These are phyloP conservation scores for Ceratocystis ficicola DNA, from an alignment of 2,329 filamentous ascomycete genomes.

Conservation along the genomic window DNA sequence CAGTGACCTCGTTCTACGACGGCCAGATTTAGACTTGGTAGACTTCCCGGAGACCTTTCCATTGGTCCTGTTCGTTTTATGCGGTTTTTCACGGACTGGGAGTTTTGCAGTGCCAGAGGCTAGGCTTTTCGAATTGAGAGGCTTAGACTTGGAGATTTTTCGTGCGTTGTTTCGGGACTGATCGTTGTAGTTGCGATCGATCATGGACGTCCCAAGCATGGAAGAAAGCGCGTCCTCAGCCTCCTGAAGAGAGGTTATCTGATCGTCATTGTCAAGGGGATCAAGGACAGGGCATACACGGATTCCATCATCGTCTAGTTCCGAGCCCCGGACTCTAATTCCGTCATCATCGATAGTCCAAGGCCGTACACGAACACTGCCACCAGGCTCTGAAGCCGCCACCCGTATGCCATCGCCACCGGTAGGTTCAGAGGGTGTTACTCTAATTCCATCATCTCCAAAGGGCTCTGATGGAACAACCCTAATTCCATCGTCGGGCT, in stretches of 20 bases:
- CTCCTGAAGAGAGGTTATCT: conserved; percentile 18
- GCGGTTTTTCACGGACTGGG: not conserved
- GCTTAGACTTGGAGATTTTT: conserved; percentile 1
- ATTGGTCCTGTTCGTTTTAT: not conserved
- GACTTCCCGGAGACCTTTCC: not conserved
- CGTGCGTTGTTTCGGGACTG: conserved; percentile 17
- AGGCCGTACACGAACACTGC: conserved; percentile 35
- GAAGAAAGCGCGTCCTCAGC: conserved; percentile 25
- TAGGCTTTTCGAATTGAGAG: conserved; percentile 7
- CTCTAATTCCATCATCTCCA: conserved; percentile 25
- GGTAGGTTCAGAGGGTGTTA: conserved; percentile 12
- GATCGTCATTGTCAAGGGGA: not conserved
- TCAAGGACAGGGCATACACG: conserved; percentile 21
- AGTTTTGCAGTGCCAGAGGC: not conserved
- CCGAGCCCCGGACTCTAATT: conserved; percentile 16
- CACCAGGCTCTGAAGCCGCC: conserved; percentile 22
- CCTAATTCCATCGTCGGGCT: conserved; percentile 35
- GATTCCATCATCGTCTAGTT: conserved; percentile 28
- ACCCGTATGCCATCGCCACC: conserved; percentile 28
- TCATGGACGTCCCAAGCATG: conserved; percentile 27
- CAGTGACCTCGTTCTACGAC: conserved; percentile 17
- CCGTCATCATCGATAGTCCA: conserved; percentile 12
- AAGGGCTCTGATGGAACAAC: conserved; percentile 30
- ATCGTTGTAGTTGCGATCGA: conserved; percentile 32
- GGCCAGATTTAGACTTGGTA: conserved; percentile 11